phyloP scores from a whole-genome alignment of 2,329 filamentous ascomycete genomes.

The Phyllosticta citribraziliensis region DNA sequence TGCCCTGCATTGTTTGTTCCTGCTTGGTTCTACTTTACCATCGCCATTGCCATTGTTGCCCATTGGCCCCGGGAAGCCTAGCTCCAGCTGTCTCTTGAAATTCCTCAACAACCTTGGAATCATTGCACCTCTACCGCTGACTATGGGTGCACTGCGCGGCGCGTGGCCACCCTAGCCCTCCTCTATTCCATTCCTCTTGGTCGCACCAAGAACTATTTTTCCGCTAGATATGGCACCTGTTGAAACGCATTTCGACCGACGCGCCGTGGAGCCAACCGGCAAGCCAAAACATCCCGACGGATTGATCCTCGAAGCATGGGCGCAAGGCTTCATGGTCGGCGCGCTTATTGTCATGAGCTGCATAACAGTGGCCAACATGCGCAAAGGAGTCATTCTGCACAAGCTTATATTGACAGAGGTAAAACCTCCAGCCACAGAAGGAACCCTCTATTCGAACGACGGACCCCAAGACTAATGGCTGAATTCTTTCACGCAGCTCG shows the following conservation, averaged over 20 bases:
- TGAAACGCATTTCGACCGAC: not conserved
- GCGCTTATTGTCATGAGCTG: conserved; percentile 38
- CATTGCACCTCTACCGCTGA: not conserved
- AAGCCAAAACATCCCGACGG: conserved; percentile 23
- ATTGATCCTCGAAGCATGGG: conserved; percentile 31
- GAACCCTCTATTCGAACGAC: not conserved
- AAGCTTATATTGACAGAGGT: conserved; percentile 43
- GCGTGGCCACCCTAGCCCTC: not conserved
- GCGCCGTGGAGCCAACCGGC: conserved; percentile 10
- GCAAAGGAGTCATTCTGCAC: conserved; percentile 37
- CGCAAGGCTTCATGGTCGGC: conserved; percentile 31
- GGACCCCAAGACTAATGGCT: not conserved
- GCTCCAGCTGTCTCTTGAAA: not conserved
- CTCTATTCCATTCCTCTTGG: not conserved
- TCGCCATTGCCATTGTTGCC: not conserved
- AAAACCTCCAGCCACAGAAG: conserved; percentile 9
- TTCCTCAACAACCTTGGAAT: not conserved
- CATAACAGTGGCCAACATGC: conserved; percentile 41
- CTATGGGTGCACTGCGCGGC: not conserved
- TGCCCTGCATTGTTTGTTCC: not conserved
- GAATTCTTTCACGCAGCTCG: conserved; percentile 28
- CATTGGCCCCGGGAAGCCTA: accelerated
- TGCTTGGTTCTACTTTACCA: not conserved
- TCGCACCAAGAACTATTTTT: not conserved
- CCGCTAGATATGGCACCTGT: not conserved